phyloP scores from a whole-genome alignment of 306 rosid genomes.

The Castanospermum australe region DNA sequence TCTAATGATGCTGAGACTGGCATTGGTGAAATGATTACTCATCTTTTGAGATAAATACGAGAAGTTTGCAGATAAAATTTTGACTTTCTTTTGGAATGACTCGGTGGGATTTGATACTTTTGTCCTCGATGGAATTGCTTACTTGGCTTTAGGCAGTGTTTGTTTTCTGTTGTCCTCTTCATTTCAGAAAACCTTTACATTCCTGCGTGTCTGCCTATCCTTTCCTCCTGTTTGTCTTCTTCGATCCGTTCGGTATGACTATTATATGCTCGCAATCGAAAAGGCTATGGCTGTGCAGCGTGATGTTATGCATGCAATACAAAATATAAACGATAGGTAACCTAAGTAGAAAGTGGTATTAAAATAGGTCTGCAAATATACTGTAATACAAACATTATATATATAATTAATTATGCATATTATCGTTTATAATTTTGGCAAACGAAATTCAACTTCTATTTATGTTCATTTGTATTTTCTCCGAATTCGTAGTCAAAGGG shows the following conservation, averaged over 20 bases:
- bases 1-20: background rate
- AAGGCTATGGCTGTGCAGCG: background rate
- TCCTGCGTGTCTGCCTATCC: background rate
- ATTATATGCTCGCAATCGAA: background rate
- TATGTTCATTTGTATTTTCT: too few species aligned
- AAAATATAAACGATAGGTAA: background rate
- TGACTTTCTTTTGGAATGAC: background rate
- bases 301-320: background rate
- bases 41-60: background rate
- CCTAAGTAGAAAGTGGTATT: background rate
- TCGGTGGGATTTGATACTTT: background rate
- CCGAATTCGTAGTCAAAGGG: background rate
- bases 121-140: constrained; percentile 14
- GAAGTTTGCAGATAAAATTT: background rate
- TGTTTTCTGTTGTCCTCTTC: background rate
- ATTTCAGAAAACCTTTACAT: background rate
- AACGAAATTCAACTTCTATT: background rate
- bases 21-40: background rate
- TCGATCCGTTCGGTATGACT: background rate
- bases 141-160: constrained; percentile 8
- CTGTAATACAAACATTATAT: background rate
- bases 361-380: background rate
- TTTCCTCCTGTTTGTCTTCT: constrained; percentile 8
- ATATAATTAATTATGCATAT: background rate
- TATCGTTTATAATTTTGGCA: background rate